Conservation (phyloP, 768 basidiomycete species). For the Cantharellus anzutake region DNA sequence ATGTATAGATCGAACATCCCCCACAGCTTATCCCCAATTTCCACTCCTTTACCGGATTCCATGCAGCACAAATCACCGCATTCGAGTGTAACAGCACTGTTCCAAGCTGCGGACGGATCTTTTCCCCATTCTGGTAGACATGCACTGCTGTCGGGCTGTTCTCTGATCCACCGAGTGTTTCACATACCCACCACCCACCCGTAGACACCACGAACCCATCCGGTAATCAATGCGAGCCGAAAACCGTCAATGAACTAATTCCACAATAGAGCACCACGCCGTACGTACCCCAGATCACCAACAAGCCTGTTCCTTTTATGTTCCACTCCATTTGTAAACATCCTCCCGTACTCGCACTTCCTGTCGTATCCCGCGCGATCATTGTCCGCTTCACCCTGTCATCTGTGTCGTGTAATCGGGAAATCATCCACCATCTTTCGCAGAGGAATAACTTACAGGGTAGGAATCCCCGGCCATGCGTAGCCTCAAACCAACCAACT, state of each 20-base stretch:
- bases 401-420: slow-evolving; percentile 23
- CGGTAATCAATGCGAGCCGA: background rate
- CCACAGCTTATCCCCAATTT: slow-evolving; percentile 50
- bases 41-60: slow-evolving; percentile 75
- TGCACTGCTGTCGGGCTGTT: slow-evolving; percentile 42
- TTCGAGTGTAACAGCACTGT: slow-evolving; percentile 47
- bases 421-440: background rate
- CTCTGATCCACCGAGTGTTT: slow-evolving; percentile 23
- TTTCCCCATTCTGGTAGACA: slow-evolving; percentile 38
- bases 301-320: slow-evolving; percentile 47
- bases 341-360: slow-evolving; percentile 49
- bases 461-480: slow-evolving; percentile 70
- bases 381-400: slow-evolving; percentile 39
- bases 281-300: slow-evolving; percentile 50
- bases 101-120: slow-evolving; percentile 40
- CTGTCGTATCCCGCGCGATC: slow-evolving; percentile 30
- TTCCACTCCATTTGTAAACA: slow-evolving; percentile 67
- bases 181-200: background rate
- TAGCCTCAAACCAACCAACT: slow-evolving; percentile 61
- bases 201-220: no score
- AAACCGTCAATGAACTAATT: background rate
- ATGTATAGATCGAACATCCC: slow-evolving; percentile 31
- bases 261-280: background rate
- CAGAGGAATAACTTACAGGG: slow-evolving; percentile 34
- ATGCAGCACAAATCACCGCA: slow-evolving; percentile 44